Base-by-base conservation (phyloP, 306 rosid genomes). In the Ceratonia siliqua region DNA sequence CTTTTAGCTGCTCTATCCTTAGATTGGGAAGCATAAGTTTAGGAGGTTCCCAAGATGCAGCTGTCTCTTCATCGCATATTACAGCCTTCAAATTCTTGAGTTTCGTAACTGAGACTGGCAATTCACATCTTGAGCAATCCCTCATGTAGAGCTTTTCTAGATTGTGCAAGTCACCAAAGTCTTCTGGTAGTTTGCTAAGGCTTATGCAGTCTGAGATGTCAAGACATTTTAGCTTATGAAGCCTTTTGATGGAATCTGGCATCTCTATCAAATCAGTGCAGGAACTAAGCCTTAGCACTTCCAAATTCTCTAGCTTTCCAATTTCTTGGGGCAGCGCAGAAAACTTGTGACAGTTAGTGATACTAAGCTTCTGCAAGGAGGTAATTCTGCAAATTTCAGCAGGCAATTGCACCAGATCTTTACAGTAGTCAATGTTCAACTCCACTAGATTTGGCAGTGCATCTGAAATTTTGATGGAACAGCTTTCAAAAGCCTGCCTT, bases 311-410 rank as follows among this genome's bases (percentile, higher is more conserved):
- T 1, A 78, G 58, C 10, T 65, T 38, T 61, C 66, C 82, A 12
- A 85, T 78, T 24, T 72, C 82, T 53, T 59, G 42, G 0, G 88
- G 86, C 38, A 85, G 61, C 17, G 52, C 21, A 22, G 42, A 59
- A 45, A 81, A 62, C 21, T 73, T 80, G 69, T 83, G 84, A 38
- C 87, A 83, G 20, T 75, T 81, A 6, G 83, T 85, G 77, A 85
- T 18, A 2, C 67, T 74, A 10, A 85, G 80, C 46, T 59, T 85
- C 73, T 45, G 39, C 25, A 85, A 38, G n/a, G 74, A 6, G 8
- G 5, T 46, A 2, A 81, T 71, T 8, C 81, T 22, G 18, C 83
- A 85, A 2, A 85, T 21, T 11, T 32, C 77, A 41, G 21, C 2
- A 21, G 84, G 88, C 70, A 81, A 39, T 43, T 53, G 27, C 42